phyloP scores from a whole-genome alignment of 192 early-diverging fungal species.

The Backusella tarrabulga region DNA sequence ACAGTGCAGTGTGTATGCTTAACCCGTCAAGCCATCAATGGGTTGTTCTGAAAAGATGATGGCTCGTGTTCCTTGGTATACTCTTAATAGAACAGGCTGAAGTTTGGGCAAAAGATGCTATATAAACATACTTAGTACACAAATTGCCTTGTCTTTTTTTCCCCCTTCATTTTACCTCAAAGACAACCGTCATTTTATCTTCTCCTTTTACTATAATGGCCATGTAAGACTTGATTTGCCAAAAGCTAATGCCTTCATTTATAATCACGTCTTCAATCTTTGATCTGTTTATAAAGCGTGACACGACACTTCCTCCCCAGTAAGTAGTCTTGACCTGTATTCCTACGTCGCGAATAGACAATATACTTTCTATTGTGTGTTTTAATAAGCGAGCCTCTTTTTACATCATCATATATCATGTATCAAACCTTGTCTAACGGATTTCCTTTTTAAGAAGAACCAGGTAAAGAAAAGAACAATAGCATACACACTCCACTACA shows the following conservation, averaged over 20 bases:
- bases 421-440: conserved; percentile 34
- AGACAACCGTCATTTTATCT: conserved; percentile 65
- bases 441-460: conserved; percentile 33
- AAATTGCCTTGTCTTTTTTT: neutral
- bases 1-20: neutral
- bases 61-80: conserved; percentile 51
- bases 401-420: too few species aligned
- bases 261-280: conserved; percentile 69
- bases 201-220: conserved; percentile 64
- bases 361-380: conserved; percentile 53
- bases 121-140: neutral
- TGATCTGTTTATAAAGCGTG: conserved; percentile 62
- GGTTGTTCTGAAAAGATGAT: conserved; percentile 46
- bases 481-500: neutral
- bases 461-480: conserved; percentile 7
- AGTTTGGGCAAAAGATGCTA: conserved; percentile 52
- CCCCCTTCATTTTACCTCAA: conserved; percentile 48
- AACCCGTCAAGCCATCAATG: neutral
- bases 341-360: conserved; percentile 68
- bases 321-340: conserved; percentile 64
- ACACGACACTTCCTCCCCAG: conserved; percentile 43
- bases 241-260: conserved; percentile 75
- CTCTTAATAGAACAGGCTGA: conserved; percentile 43
- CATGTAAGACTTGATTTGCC: conserved; percentile 70
- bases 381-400: too few species aligned